Base-by-base conservation (phyloP, 805 yeast genomes). In the Myxozyma kluyveri region DNA sequence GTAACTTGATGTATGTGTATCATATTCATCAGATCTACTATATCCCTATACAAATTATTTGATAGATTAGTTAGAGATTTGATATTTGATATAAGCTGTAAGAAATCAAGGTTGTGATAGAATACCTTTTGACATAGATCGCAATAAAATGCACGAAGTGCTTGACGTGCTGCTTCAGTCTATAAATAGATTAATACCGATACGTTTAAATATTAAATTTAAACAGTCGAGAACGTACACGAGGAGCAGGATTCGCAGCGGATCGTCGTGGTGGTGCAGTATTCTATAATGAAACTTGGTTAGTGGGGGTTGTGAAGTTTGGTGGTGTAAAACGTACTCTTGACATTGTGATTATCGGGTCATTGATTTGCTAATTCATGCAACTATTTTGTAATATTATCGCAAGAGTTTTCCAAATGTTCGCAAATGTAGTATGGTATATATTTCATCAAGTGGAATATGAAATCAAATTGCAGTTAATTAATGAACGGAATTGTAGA, bases 141-240 rank as follows among this genome's bases (percentile, higher is more conserved):
- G 35, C 61, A 57, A 35, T 47, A 41, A 38, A 57, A 57, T 7
- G 52, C 42, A 23, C 42, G 37, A 17, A 57, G 35, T n/a, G 61
- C 61, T 21, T 52, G 59, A 31, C 44, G 48, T 17, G 61, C 61
- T 18, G 61, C 57, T 29, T 54, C 61, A 14, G 61, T 57, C 61
- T 57, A 32, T 3, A 26, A 12, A 14, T 12, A 41, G 10, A 3
- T 10, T 18, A 2, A 19, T 33, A 9, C 32, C 19, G 36, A n/a
- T 10, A 4, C 9, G 12, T 4, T 9, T 10, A 4, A 27, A 10
- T 4, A 3, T 17, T 18, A 10, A 2, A 32, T 7, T 12, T 22
- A 7, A 12, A 4, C 5, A 6, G 6, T 7, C 3, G 42, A 2
- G 12, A 38, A n/a, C 14, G 42, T 47, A 47, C 51, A 14, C 51